Percentiles rank a stretch among this genome's conserved stretches.
phyloP scores from a whole-genome alignment of 768 basidiomycete genomes.

The Boletellus sp. region DNA sequence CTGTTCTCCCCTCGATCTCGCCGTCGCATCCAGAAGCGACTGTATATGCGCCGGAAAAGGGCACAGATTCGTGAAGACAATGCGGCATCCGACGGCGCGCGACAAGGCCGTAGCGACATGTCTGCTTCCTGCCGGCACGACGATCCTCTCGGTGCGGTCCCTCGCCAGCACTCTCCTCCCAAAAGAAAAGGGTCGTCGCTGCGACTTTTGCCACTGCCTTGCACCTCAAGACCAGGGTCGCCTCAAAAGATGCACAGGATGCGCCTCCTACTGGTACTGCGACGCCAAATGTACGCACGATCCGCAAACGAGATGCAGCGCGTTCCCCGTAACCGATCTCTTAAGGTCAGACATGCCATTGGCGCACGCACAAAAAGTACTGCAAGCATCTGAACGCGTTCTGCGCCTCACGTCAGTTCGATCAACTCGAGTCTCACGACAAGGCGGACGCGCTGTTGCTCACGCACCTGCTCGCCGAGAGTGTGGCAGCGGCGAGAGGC shows the following conservation, averaged over 20 bases:
- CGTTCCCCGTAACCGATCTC: not conserved
- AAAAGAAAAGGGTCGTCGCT: slow-evolving; percentile 58
- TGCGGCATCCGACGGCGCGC: slow-evolving; percentile 45
- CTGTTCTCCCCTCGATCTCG: slow-evolving; percentile 46
- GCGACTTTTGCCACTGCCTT: slow-evolving; percentile 57
- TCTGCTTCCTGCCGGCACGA: slow-evolving; percentile 42
- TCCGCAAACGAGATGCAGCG: slow-evolving; percentile 3
- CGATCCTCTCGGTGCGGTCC: slow-evolving; percentile 43
- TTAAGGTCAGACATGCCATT: slow-evolving; percentile 66
- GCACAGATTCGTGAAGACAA: slow-evolving; percentile 43
- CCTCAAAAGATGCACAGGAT: slow-evolving; percentile 61
- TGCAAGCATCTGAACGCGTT: slow-evolving; percentile 57
- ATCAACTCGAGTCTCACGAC: slow-evolving; percentile 49
- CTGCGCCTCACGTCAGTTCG: slow-evolving; percentile 43
- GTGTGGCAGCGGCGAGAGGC: slow-evolving; percentile 11
- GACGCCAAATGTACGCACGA: slow-evolving; percentile 51
- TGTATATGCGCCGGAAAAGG: slow-evolving; percentile 71
- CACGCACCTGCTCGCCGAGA: slow-evolving; percentile 54
- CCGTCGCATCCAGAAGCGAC: slow-evolving; percentile 55
- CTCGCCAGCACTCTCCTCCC: slow-evolving; percentile 50
- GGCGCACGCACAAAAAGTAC: slow-evolving; percentile 64
- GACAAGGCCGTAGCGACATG: slow-evolving; percentile 45
- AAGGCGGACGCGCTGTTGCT: slow-evolving; percentile 61
- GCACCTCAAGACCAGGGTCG: slow-evolving; percentile 22
- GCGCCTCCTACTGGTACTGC: slow-evolving; percentile 74